Conservation (phyloP, 805 yeast species). For the Ascoidea asiatica region DNA sequence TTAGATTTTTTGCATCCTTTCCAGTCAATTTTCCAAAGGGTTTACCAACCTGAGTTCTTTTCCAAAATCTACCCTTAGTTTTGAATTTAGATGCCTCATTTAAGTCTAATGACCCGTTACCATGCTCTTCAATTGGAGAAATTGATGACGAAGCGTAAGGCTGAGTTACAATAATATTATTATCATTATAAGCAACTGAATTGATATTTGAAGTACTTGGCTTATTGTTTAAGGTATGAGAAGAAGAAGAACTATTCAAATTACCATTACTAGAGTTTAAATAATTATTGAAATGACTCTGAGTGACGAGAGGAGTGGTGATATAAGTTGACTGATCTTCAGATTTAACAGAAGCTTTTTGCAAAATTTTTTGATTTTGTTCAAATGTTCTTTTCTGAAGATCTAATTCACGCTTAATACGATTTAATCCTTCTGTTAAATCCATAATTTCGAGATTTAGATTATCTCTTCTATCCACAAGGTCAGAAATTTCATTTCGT, state of each 20-base stretch:
- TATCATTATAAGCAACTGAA: slow-evolving; percentile 3
- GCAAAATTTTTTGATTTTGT: too few relatives aligned
- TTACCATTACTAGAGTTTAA: slow-evolving; percentile 6
- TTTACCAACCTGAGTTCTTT: slow-evolving; percentile 9
- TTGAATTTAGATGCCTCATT: slow-evolving; percentile 12
- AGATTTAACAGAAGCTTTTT: too few relatives aligned
- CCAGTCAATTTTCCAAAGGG: slow-evolving; percentile 7
- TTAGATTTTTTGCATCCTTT: not conserved
- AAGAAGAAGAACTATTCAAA: not conserved
- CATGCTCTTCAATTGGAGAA: slow-evolving; percentile 8
- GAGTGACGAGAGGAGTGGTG: too few relatives aligned
- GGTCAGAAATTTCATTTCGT: not conserved
- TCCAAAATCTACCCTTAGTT: slow-evolving; percentile 20
- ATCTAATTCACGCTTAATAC: not conserved
- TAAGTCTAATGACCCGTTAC: slow-evolving; percentile 2
- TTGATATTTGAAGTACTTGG: not conserved
- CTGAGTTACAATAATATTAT: slow-evolving; percentile 5
- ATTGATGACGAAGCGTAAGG: slow-evolving; percentile 5
- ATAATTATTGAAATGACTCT: not conserved
- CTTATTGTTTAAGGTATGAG: not conserved
- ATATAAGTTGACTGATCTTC: too few relatives aligned
- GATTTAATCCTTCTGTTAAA: not conserved
- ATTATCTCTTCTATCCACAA: not conserved
- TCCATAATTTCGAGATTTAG: not conserved
- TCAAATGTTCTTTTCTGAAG: not conserved